Conservation (phyloP, 148 eudicot genomes). For the Rhododendron ferrugineum region DNA sequence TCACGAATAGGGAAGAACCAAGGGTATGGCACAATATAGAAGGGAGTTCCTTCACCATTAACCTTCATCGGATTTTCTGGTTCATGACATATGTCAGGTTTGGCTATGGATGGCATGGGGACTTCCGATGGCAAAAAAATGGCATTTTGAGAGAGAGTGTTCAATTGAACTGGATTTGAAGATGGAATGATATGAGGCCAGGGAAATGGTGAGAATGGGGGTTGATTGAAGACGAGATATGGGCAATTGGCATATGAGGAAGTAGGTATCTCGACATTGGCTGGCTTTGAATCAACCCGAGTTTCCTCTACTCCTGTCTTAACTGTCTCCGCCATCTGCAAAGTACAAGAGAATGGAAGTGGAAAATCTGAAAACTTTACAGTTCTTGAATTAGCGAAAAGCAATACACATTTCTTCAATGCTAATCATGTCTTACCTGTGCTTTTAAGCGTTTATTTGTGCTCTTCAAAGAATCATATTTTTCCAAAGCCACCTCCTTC, state of each 20-base stretch:
- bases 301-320: slow-evolving; percentile 29
- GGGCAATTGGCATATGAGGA: slow-evolving; percentile 25
- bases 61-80: slow-evolving; percentile 22
- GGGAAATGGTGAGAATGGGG: slow-evolving; percentile 26
- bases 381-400: background rate
- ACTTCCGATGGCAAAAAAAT: slow-evolving; percentile 14
- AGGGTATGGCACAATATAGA: slow-evolving; percentile 50
- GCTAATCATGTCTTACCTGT: slow-evolving; percentile 32
- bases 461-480: slow-evolving; percentile 44
- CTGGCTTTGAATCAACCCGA: slow-evolving; percentile 11
- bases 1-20: slow-evolving; percentile 41
- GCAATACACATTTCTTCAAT: background rate
- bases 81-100: slow-evolving; percentile 9
- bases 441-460: slow-evolving; percentile 47
- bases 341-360: background rate
- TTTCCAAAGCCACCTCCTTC: slow-evolving; percentile 43
- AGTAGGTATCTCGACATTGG: slow-evolving; percentile 10
- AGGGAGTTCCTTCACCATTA: slow-evolving; percentile 27
- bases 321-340: slow-evolving; percentile 39
- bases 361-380: background rate
- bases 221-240: slow-evolving; percentile 18
- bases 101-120: slow-evolving; percentile 10
- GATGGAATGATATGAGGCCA: slow-evolving; percentile 33
- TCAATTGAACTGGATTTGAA: slow-evolving; percentile 23
- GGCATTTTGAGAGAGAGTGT: slow-evolving; percentile 17